Base-by-base conservation (phyloP, 108 stramenopile species). In the Cyclotella kingstonii region DNA sequence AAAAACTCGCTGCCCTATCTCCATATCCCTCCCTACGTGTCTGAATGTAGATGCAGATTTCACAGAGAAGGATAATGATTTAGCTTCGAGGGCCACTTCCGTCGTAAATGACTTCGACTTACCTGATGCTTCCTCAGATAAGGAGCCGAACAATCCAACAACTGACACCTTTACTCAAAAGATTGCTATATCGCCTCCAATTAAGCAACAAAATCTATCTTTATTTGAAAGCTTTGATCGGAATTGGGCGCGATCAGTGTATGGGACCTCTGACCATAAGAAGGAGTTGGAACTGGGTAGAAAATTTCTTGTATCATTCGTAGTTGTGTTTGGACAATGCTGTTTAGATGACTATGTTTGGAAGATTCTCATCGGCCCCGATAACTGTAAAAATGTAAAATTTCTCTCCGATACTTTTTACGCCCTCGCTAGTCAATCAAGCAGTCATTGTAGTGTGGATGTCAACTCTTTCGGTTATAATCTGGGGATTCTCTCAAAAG, bases 181-280 rank as follows among this genome's bases (percentile, higher is more conserved):
- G 23, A 10, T 41, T 1, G 5, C 9, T 28, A 4, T 27, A 5
- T 27, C 29, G 6, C 8, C n/a, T 30, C 28, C 42, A 11, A 18
- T 26, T 26, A 29, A 67, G 19, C 56, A 57, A 22, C 57, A 60
- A 23, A 51, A 41, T 21, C 38, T 54, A n/a, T 42, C 73, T 2
- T 63, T 74, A 41, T 74, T 74, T 61, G 60, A 68, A 28, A 74
- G 67, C 43, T 68, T 74, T 47, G 73, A 74, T 61, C 49, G 73
- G n/a, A 61, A 74, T 44, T 67, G 65, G 66, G 41, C 35, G 1
- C 62, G 63, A 49, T 33, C 56, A 30, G 31, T 62, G 2, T 34
- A 68, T 22, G 39, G 57, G 28, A 30, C 35, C 10, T 0, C 39
- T 14, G 12, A 60, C 31, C n/a, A 29, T 7, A 14, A 60, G 23